Evolutionary conservation across 2,329 filamentous ascomycete species (phyloP).

Genomic region (Malbranchea zuffiana): DNA sequence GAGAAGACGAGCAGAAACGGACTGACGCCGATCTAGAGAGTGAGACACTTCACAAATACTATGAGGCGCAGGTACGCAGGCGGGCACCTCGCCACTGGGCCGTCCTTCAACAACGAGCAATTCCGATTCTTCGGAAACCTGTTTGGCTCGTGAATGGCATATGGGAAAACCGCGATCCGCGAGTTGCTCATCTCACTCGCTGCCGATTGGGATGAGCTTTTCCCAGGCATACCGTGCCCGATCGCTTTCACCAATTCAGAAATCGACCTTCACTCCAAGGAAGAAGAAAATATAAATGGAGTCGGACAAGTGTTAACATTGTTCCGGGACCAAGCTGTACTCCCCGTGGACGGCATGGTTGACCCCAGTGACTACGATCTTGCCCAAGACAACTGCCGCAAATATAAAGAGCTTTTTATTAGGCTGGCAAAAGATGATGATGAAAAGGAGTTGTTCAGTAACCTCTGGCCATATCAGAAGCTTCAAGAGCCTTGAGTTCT

Average conservation of each 20-base stretch:
- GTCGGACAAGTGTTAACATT: constrained; percentile 22
- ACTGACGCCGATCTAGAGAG: constrained; percentile 24
- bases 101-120: constrained; percentile 16
- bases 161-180: constrained; percentile 25
- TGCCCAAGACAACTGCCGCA: constrained; percentile 15
- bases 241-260: constrained; percentile 19
- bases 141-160: constrained; percentile 23
- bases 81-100: constrained; percentile 22
- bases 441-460: constrained; percentile 18
- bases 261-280: constrained; percentile 19
- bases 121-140: constrained; percentile 21
- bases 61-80: constrained; percentile 24
- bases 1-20: constrained; percentile 18
- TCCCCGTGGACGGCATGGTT: constrained; percentile 26
- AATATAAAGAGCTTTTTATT: constrained; percentile 21
- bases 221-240: constrained; percentile 16
- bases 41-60: constrained; percentile 27
- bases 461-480: constrained; percentile 22
- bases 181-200: constrained; percentile 20
- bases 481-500: too few relatives aligned
- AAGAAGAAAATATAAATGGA: constrained; percentile 24
- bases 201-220: constrained; percentile 18
- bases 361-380: constrained; percentile 22
- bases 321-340: constrained; percentile 21
- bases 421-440: constrained; percentile 17